Percentiles rank a stretch among this genome's conserved stretches.
phyloP scores from a whole-genome alignment of 805 yeast genomes.

The Zygosaccharomyces bisporus region DNA sequence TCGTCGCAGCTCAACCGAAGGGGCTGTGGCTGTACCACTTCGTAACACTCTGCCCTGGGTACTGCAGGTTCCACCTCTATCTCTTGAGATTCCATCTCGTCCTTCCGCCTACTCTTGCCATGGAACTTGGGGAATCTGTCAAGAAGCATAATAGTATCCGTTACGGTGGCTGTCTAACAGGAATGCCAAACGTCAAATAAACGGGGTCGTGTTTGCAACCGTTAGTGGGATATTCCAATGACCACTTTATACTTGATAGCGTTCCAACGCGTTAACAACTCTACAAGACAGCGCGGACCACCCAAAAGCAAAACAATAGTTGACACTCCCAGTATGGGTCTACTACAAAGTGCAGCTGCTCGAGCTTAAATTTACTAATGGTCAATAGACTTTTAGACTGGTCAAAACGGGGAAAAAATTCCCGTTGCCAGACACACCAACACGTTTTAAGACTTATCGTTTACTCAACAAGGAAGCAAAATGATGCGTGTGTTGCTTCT shows the following conservation, averaged over 20 bases:
- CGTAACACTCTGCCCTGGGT: neutral
- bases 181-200: neutral
- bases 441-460: neutral
- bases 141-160: slow-evolving; percentile 3
- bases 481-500: neutral
- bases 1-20: slow-evolving; percentile 4
- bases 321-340: neutral
- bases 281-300: neutral
- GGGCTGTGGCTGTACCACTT: slow-evolving; percentile 7
- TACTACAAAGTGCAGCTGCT: neutral
- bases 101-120: slow-evolving; percentile 1
- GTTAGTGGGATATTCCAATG: neutral
- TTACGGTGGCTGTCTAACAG: neutral
- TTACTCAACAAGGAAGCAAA: slow-evolving; percentile 3
- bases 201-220: neutral
- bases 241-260: neutral
- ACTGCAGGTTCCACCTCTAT: neutral
- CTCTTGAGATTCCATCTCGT: slow-evolving; percentile 1
- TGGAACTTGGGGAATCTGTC: slow-evolving; percentile 6
- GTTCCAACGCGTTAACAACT: neutral
- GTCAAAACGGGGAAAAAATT: neutral
- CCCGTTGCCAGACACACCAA: neutral
- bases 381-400: neutral
- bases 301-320: neutral
- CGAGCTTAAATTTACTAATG: neutral